Evolutionary conservation across 306 rosid species (phyloP).

Genomic region (Herpetospermum pedunculosum): DNA sequence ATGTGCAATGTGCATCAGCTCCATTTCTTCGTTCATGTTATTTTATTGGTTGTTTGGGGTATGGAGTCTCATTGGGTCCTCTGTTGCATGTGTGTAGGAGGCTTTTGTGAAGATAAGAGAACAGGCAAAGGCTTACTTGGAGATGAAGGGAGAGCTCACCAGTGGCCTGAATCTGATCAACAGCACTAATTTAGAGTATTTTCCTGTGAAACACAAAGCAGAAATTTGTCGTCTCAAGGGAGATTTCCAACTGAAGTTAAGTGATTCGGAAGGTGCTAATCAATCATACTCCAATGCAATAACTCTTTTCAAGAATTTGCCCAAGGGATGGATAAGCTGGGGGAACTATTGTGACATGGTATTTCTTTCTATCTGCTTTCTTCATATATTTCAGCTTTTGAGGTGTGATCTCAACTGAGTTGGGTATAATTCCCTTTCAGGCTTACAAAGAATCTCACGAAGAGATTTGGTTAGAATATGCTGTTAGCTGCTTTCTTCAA

Average conservation of each 20-base stretch:
- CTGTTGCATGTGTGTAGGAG: slow-evolving; percentile 53
- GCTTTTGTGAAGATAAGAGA: slow-evolving; percentile 96
- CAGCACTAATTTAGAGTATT: slow-evolving; percentile 89
- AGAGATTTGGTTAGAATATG: slow-evolving; percentile 95
- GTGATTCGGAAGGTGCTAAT: slow-evolving; percentile 76
- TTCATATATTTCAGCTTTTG: slow-evolving; percentile 12
- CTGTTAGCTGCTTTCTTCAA: slow-evolving; percentile 93
- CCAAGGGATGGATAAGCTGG: slow-evolving; percentile 99
- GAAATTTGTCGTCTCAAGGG: slow-evolving; percentile 88
- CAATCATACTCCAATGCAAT: slow-evolving; percentile 72
- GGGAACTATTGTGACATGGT: slow-evolving; percentile 97
- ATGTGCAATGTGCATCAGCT: not conserved
- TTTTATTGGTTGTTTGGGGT: not conserved
- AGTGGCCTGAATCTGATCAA: slow-evolving; percentile 76
- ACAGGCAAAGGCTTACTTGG: slow-evolving; percentile 89
- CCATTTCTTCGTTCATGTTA: not conserved
- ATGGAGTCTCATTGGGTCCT: not conserved
- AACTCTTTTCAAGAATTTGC: slow-evolving; percentile 75
- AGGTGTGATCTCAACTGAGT: slow-evolving; percentile 13
- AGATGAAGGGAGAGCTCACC: slow-evolving; percentile 79
- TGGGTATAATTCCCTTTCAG: slow-evolving; percentile 27
- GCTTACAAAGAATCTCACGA: slow-evolving; percentile 82
- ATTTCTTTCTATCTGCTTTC: slow-evolving; percentile 13
- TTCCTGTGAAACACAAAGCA: slow-evolving; percentile 87
- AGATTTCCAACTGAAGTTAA: slow-evolving; percentile 71